Base-by-base conservation (phyloP, 176 grass and related monocot species). In the Phyllostachys edulis region DNA sequence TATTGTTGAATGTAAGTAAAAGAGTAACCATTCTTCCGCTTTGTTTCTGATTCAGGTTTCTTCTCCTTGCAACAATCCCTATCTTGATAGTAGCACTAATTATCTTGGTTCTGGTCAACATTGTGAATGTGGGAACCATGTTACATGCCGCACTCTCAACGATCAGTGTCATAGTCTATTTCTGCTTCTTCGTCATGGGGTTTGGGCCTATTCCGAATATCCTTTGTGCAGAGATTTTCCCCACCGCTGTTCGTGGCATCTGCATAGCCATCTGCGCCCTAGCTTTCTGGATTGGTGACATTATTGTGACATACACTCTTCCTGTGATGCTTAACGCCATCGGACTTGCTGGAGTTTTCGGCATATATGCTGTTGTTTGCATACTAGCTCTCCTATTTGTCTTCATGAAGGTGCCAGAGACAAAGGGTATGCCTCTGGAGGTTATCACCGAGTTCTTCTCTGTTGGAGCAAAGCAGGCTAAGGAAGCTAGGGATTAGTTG, bases 381-480 rank as follows among this genome's bases (percentile, higher is more conserved):
- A 8, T 92, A 37, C 18, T 94, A 13, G 78, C 96, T 46, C 81
- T 94, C 7, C 21, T 90, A 7, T 99, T 96, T 86, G 91, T 99
- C 49, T 99, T 16, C 88, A 82, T 94, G 74, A 93, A 95, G 75
- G 96, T 99, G 23, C 93, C 93, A 3, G 93, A 99, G 80, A 99
- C 96, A 14, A 99, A 96, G 71, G 96, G 96, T 38, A 96, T 96
- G 96, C 96, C 96, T 3, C 93, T 99, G 76, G 96, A 99, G 88
- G 88, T 99, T 67, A 99, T 99, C 41, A 87, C 96, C 0, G 96
- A 98, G 89, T 92, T 98, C 87, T 98, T 98, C 49, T 89, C 96
- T 1, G 85, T 99, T 46, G 96, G 96, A 12, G 91, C 93, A 63
- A 89, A 94, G 86, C 92, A 93, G 69, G 76, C 26, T 41, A 90